Base-by-base conservation (phyloP, 2,329 filamentous ascomycete species). In the Botrytis paeoniae region DNA sequence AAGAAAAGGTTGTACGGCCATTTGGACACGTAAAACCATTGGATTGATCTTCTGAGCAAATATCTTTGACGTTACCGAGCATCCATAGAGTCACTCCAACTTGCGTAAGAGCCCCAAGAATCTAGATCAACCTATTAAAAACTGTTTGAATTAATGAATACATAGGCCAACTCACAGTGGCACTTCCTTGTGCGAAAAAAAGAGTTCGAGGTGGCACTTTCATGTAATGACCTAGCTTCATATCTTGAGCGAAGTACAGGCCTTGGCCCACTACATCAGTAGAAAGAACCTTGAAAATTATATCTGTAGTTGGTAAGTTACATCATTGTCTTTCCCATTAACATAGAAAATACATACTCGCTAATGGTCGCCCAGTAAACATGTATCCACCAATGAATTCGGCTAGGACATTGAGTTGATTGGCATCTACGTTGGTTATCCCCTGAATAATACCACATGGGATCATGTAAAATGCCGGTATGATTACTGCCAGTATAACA, bases 221-320 rank as follows among this genome's bases (percentile, higher is more conserved):
- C 84, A 87, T 85, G 75, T 85, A 85, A 77, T 85, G 83, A 22
- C 85, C 85, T 32, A 87, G 81, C 76, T 87, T 87, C 79, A 86
- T 82, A 74, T 86, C 85, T 10, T 81, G 81, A 3, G 84, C 81
- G 74, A 84, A 86, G 10, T 81, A 80, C 29, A 86, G 80, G 6
- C 83, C 84, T 73, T 86, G 84, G 79, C 81, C 63, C 72, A 84
- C 77, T 54, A 83, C 83, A 73, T 84, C 83, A 2, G 81, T 82
- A 5, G 82, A 83, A 7, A 85, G 77, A 75, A 89, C 91, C 81
- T 93, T 93, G 84, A 93, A 93, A 83, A 93, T 87, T 90, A 93
- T 93, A 86, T 92, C 91, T 70, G 89, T 89, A 75, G 22, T 93
- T 84, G 91, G 90, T 8, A 85, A 86, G 39, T 91, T 16, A 32